These are phyloP conservation scores for Odontarrhena argentea DNA, from an alignment of 345 rosid species.

Conservation along the genomic window DNA sequence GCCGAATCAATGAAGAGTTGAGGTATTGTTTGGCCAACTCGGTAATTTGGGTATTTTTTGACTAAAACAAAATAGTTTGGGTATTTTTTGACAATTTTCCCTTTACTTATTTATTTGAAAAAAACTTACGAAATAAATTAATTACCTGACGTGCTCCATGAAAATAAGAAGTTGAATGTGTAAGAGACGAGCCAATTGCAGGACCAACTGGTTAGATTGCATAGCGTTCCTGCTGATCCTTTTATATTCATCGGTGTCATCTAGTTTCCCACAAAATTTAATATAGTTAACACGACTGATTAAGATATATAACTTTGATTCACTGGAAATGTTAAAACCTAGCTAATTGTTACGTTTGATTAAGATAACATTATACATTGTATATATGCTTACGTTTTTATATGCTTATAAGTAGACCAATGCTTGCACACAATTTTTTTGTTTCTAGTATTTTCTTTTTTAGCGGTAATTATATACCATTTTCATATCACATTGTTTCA, in stretches of 20 bases:
- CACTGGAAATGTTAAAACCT: constrained; percentile 2
- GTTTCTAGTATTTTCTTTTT: background rate
- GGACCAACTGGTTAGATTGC: constrained; percentile 78
- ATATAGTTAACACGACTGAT: background rate
- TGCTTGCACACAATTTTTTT: background rate
- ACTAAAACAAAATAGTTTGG: too few species aligned
- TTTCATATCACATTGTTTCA: background rate
- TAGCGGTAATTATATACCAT: too few species aligned
- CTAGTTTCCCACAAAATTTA: constrained; percentile 37
- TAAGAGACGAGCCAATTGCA: constrained; percentile 77
- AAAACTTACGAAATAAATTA: background rate
- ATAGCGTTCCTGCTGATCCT: constrained; percentile 83
- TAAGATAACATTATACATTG: too few species aligned
- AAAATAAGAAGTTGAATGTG: constrained; percentile 59
- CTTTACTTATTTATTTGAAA: constrained; percentile 5
- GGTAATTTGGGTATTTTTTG: too few species aligned
- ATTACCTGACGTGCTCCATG: constrained; percentile 41
- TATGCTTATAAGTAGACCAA: too few species aligned
- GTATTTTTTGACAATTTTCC: too few species aligned
- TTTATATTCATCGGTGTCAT: constrained; percentile 83
- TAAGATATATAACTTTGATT: background rate
- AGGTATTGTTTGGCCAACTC: too few species aligned
- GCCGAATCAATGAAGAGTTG: too few species aligned
- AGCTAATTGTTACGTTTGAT: background rate
- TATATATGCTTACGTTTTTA: too few species aligned